A percentile compares a stretch with the other conserved stretches of the same genome.
phyloP scores from a whole-genome alignment of 768 basidiomycete genomes.

The Termitomyces sp. region DNA sequence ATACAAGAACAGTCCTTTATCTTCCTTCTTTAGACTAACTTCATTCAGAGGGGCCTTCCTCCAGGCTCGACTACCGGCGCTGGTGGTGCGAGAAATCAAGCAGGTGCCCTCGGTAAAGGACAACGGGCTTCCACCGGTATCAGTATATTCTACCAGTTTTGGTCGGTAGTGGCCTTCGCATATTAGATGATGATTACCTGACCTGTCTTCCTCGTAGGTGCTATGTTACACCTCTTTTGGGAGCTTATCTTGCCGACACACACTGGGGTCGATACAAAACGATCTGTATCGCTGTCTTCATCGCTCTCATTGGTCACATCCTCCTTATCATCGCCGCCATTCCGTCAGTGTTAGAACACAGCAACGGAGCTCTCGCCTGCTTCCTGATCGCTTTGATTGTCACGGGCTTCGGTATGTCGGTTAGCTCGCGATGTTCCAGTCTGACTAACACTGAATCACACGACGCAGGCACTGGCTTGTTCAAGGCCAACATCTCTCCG shows the following conservation, averaged over 20 bases:
- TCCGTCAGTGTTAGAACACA: slow-evolving; percentile 40
- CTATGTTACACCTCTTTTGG: slow-evolving; percentile 60
- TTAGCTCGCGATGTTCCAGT: not conserved
- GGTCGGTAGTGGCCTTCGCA: slow-evolving; percentile 29
- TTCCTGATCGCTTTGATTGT: slow-evolving; percentile 49
- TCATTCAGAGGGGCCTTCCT: slow-evolving; percentile 69
- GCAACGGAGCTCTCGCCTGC: slow-evolving; percentile 10
- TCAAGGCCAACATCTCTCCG: slow-evolving; percentile 75
- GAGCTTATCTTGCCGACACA: slow-evolving; percentile 70
- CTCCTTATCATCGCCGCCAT: slow-evolving; percentile 58
- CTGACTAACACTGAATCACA: not conserved
- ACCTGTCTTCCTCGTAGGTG: slow-evolving; percentile 35
- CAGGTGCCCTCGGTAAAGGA: slow-evolving; percentile 62
- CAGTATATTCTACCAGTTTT: slow-evolving; percentile 65
- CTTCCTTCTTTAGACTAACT: slow-evolving; percentile 52
- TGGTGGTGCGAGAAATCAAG: slow-evolving; percentile 43
- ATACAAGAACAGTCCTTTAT: not conserved
- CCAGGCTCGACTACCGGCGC: slow-evolving; percentile 61
- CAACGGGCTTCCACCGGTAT: slow-evolving; percentile 74
- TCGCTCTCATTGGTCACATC: slow-evolving; percentile 61
- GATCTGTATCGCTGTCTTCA: slow-evolving; percentile 49
- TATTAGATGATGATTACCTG: not conserved
- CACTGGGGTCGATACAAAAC: slow-evolving; percentile 74
- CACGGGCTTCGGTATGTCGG: slow-evolving; percentile 39
- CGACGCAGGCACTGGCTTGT: slow-evolving; percentile 54